Conservation (phyloP, 2,329 filamentous ascomycete species). For the Aspergillus jensenii region DNA sequence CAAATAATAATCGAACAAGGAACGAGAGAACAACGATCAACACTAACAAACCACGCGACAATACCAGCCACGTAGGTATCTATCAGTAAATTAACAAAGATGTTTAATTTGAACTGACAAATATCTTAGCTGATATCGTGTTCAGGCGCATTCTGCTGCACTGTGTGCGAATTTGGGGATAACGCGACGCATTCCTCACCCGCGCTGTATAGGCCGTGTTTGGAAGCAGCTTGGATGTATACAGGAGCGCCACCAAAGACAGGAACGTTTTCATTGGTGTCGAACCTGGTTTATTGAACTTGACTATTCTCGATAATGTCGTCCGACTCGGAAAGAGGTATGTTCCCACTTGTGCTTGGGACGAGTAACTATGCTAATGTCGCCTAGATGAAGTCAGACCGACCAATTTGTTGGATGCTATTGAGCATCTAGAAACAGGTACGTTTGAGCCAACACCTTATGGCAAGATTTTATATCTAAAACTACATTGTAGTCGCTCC, state of each 20-base stretch:
- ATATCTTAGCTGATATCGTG: background rate
- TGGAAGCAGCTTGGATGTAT: background rate
- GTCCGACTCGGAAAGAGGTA: slow-evolving; percentile 19
- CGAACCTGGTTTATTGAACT: background rate
- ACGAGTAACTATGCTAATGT: slow-evolving; percentile 1
- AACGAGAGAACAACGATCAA: background rate
- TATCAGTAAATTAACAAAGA: background rate
- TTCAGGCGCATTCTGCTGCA: background rate
- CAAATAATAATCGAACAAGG: background rate
- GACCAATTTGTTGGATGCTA: slow-evolving; percentile 30
- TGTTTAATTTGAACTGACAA: background rate
- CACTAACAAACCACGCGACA: background rate
- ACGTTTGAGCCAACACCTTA: slow-evolving; percentile 6
- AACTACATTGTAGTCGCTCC: slow-evolving; percentile 31
- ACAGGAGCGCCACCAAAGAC: background rate
- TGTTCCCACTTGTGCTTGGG: background rate
- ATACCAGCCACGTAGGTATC: background rate
- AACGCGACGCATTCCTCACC: slow-evolving; percentile 12
- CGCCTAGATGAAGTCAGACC: slow-evolving; percentile 16
- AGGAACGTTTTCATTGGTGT: background rate
- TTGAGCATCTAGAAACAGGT: slow-evolving; percentile 41
- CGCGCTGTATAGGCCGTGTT: background rate
- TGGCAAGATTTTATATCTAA: background rate
- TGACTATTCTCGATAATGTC: slow-evolving; percentile 15
- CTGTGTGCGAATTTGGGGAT: background rate